Evolutionary conservation across 2,329 filamentous ascomycete species (phyloP).

Genomic region (Huntiella omanensis): DNA sequence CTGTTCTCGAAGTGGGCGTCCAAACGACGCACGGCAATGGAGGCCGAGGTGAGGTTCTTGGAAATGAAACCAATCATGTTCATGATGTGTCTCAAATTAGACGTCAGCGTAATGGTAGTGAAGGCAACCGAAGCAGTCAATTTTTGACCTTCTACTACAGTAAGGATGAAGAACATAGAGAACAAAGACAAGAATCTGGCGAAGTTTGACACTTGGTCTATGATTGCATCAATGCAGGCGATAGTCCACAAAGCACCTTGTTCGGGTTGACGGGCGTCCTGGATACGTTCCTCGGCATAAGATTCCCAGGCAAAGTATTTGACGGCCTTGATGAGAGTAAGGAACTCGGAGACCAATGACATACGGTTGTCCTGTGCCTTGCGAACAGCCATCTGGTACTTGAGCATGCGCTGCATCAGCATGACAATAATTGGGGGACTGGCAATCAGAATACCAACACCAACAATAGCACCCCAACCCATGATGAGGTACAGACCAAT

Average conservation of each 20-base stretch:
- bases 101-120: slow-evolving; percentile 34
- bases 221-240: slow-evolving; percentile 26
- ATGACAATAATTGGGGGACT: slow-evolving; percentile 31
- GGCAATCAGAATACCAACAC: slow-evolving; percentile 27
- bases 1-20: slow-evolving; percentile 35
- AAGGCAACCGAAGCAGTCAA: slow-evolving; percentile 39
- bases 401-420: slow-evolving; percentile 30
- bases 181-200: slow-evolving; percentile 33
- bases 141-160: slow-evolving; percentile 26
- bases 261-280: slow-evolving; percentile 29
- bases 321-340: slow-evolving; percentile 36
- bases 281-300: slow-evolving; percentile 30
- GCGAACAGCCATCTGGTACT: slow-evolving; percentile 31
- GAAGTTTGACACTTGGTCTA: slow-evolving; percentile 31
- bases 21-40: slow-evolving; percentile 30
- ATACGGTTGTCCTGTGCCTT: slow-evolving; percentile 37
- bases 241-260: slow-evolving; percentile 36
- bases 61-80: slow-evolving; percentile 14
- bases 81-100: slow-evolving; percentile 33
- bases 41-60: slow-evolving; percentile 23
- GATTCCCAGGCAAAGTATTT: slow-evolving; percentile 45
- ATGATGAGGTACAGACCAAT: slow-evolving; percentile 35
- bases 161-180: slow-evolving; percentile 34
- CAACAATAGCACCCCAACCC: slow-evolving; percentile 35
- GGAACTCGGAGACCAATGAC: slow-evolving; percentile 37